A percentile compares a stretch with the other conserved stretches of the same genome.
Evolutionary conservation across 139 green algal species (phyloP).

Genomic region (Monoraphidium neglectum): DNA sequence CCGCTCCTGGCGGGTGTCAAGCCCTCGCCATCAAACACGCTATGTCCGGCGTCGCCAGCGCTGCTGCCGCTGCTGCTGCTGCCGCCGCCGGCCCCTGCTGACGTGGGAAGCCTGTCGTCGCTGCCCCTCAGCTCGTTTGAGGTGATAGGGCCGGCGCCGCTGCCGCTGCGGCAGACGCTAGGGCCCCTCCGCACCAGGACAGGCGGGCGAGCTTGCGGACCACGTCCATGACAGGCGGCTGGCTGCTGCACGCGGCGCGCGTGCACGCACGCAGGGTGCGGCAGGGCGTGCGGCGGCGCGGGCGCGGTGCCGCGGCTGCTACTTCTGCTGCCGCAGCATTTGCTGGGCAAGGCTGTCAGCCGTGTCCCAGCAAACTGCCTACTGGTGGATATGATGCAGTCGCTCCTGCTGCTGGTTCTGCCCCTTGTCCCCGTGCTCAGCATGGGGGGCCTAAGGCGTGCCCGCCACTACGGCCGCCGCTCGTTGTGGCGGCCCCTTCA

Average conservation of each 20-base stretch:
- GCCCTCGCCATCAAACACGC: background rate
- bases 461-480: background rate
- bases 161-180: no score
- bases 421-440: constrained; percentile 4
- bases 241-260: background rate
- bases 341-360: background rate
- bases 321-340: background rate
- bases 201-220: no score
- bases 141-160: no score
- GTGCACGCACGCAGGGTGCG: background rate
- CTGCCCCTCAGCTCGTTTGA: no score
- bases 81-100: no score
- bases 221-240: background rate
- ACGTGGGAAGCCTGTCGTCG: no score
- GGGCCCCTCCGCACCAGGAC: no score
- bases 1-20: background rate
- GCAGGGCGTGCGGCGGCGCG: no score
- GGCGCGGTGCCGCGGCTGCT: no score
- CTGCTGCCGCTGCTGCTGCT: no score
- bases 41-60: no score
- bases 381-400: background rate
- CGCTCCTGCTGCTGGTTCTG: background rate
- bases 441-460: no score
- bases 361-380: background rate
- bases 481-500: background rate